Conservation (phyloP, 139 green algal species). For the Nannochloris sp. region DNA sequence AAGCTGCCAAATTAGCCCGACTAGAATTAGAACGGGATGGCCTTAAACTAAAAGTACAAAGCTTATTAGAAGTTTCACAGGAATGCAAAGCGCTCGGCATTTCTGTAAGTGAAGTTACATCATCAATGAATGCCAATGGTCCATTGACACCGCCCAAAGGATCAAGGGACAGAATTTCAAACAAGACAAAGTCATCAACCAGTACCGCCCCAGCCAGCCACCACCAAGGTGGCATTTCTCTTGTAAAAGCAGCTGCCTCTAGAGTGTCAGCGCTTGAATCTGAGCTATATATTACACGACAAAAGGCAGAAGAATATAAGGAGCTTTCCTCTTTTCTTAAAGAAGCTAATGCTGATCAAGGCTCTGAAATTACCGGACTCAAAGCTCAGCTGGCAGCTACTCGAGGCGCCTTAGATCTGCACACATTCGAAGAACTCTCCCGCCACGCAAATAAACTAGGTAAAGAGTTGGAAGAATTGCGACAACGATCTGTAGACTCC, state of each 20-base stretch:
- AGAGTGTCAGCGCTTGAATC: conserved; percentile 39
- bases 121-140: neutral
- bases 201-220: neutral
- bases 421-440: neutral
- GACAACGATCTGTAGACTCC: conserved; percentile 7
- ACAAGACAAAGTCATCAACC: neutral
- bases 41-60: conserved; percentile 37
- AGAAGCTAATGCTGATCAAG: neutral
- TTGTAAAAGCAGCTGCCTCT: conserved; percentile 20
- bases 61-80: conserved; percentile 39
- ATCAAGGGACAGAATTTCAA: neutral
- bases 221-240: conserved; percentile 15
- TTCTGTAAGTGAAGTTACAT: neutral
- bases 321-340: conserved; percentile 18
- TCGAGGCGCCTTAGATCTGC: neutral
- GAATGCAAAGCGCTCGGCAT: conserved; percentile 13
- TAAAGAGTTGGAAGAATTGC: conserved; percentile 1
- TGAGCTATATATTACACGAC: conserved; percentile 25
- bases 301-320: conserved; percentile 1
- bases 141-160: neutral
- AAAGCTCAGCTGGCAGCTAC: neutral
- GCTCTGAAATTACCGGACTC: conserved; percentile 36
- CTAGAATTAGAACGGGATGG: conserved; percentile 53
- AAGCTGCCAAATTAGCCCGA: conserved; percentile 14
- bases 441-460: conserved; percentile 13